Evolutionary conservation across 2,329 filamentous ascomycete species (phyloP).

Genomic region (Fusarium nanum): DNA sequence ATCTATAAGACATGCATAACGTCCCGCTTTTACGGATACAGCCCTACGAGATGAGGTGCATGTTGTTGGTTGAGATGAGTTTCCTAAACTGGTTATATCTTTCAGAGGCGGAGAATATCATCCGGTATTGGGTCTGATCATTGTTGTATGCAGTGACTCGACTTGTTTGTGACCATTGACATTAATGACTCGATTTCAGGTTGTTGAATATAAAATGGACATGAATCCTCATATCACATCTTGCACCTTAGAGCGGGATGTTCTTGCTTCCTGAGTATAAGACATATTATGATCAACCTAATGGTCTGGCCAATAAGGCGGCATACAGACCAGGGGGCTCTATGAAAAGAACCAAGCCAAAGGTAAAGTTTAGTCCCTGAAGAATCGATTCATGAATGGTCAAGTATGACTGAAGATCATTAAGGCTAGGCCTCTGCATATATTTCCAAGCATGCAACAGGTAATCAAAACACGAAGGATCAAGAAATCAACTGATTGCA

Average conservation of each 20-base stretch:
- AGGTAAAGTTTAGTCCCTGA: not conserved
- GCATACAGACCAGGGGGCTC: too few relatives aligned
- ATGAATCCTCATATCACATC: not conserved
- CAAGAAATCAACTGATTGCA: not conserved
- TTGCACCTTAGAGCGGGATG: too few relatives aligned
- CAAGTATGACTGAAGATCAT: not conserved
- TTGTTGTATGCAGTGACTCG: not conserved
- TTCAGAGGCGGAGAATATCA: not conserved
- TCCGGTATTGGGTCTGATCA: not conserved
- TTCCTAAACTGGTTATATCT: conserved; percentile 10
- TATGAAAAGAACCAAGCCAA: not conserved
- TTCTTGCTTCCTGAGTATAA: not conserved
- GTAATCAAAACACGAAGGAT: not conserved
- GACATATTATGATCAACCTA: not conserved
- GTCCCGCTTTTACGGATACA: conserved; percentile 1
- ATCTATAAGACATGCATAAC: conserved; percentile 4
- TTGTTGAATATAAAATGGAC: not conserved
- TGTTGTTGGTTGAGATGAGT: not conserved
- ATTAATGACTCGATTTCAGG: conserved; percentile 7
- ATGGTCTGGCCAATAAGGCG: too few relatives aligned
- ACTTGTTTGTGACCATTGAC: not conserved
- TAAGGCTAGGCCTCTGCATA: not conserved
- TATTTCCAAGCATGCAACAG: not conserved
- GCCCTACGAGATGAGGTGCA: conserved; percentile 13
- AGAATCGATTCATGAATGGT: not conserved